phyloP scores from a whole-genome alignment of 345 rosid species.

The Citrus sp. region DNA sequence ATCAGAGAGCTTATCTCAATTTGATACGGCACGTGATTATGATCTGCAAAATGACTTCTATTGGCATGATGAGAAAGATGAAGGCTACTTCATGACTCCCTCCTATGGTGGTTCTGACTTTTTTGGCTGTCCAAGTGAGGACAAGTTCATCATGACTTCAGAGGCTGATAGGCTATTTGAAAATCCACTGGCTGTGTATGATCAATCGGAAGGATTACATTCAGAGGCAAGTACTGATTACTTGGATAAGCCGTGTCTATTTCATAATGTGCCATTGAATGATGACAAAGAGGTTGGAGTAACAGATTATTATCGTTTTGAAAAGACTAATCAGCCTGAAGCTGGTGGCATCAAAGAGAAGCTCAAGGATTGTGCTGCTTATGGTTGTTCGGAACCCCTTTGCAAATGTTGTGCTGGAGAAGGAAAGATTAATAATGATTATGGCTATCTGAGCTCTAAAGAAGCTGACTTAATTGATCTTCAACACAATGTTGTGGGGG shows the following conservation, averaged over 20 bases:
- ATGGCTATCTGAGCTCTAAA: slow-evolving; percentile 15
- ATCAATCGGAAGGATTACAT: slow-evolving; percentile 39
- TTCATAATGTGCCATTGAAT: slow-evolving; percentile 17
- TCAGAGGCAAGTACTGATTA: slow-evolving; percentile 37
- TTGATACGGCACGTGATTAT: slow-evolving; percentile 77
- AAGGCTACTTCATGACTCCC: slow-evolving; percentile 71
- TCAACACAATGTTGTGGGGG: slow-evolving; percentile 17
- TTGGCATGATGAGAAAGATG: slow-evolving; percentile 59
- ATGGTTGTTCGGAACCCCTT: slow-evolving; percentile 15
- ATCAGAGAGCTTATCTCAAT: slow-evolving; percentile 70
- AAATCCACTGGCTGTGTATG: slow-evolving; percentile 26
- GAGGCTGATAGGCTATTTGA: slow-evolving; percentile 42
- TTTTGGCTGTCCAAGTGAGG: slow-evolving; percentile 62
- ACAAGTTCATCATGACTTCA: slow-evolving; percentile 61
- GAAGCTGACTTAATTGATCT: slow-evolving; percentile 20
- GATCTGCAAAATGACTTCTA: slow-evolving; percentile 61
- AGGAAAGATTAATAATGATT: slow-evolving; percentile 16
- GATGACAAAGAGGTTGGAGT: slow-evolving; percentile 19
- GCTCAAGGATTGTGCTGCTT: slow-evolving; percentile 9
- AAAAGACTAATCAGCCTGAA: slow-evolving; percentile 16
- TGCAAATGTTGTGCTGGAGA: slow-evolving; percentile 22
- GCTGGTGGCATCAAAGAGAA: slow-evolving; percentile 9
- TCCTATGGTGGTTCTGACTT: slow-evolving; percentile 52
- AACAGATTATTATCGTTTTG: slow-evolving; percentile 28
- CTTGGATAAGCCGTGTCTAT: slow-evolving; percentile 54